Percentiles rank a stretch among this genome's conserved stretches.
phyloP scores from a whole-genome alignment of 352 stramenopile genomes.

The Phytophthora podocarpi region DNA sequence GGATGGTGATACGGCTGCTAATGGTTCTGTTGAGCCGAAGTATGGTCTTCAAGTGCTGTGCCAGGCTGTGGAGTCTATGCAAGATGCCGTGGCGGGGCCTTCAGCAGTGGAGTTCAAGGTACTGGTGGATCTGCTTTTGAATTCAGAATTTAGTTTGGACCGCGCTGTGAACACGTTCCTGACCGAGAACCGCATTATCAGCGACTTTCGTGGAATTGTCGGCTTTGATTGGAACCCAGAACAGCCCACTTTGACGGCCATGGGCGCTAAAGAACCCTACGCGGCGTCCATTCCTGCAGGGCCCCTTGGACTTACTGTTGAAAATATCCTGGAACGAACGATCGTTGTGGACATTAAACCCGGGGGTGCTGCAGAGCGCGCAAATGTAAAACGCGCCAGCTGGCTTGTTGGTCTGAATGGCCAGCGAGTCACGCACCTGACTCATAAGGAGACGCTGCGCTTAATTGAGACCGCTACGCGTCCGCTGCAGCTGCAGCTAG shows the following conservation, averaged over 20 bases:
- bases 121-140: slow-evolving; percentile 73
- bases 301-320: slow-evolving; percentile 84
- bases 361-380: slow-evolving; percentile 70
- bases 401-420: slow-evolving; percentile 87
- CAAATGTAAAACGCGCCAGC: slow-evolving; percentile 80
- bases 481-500: slow-evolving; percentile 72
- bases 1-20: slow-evolving; percentile 23
- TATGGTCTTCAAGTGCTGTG: slow-evolving; percentile 80
- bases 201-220: slow-evolving; percentile 81
- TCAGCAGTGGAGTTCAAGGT: slow-evolving; percentile 69
- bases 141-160: slow-evolving; percentile 82
- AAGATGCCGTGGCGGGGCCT: slow-evolving; percentile 67
- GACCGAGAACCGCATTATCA: slow-evolving; percentile 78
- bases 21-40: slow-evolving; percentile 61
- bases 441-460: slow-evolving; percentile 85
- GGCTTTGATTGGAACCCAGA: slow-evolving; percentile 68
- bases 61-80: slow-evolving; percentile 81
- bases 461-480: slow-evolving; percentile 81
- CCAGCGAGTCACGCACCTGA: slow-evolving; percentile 74
- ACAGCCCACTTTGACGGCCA: slow-evolving; percentile 50
- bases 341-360: slow-evolving; percentile 91
- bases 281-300: slow-evolving; percentile 76
- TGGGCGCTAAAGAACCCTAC: slow-evolving; percentile 61
- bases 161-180: slow-evolving; percentile 84
- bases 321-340: slow-evolving; percentile 88